Conservation (phyloP, 495 filamentous ascomycete species). For the Staphylotrichum tortipilum region DNA sequence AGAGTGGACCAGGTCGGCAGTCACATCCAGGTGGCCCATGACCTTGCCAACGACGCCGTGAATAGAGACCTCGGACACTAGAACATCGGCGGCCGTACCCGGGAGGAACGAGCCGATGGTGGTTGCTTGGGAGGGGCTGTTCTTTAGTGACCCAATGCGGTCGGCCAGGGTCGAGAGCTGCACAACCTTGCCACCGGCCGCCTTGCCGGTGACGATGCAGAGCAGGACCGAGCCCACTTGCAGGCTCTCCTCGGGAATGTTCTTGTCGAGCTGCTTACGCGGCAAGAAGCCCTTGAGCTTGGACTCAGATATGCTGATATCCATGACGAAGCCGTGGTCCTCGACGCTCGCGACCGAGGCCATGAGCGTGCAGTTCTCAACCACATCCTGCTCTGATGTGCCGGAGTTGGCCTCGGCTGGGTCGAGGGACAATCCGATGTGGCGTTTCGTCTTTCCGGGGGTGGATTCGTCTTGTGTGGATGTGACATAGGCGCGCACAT, state of each 20-base stretch:
- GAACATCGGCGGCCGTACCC: constrained; percentile 76
- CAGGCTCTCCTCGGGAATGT: constrained; percentile 54
- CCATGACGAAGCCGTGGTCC: constrained; percentile 92
- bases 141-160: constrained; percentile 60
- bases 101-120: constrained; percentile 86
- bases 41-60: constrained; percentile 64
- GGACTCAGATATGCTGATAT: constrained; percentile 64
- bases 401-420: constrained; percentile 68
- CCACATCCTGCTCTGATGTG: constrained; percentile 58
- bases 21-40: constrained; percentile 84
- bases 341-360: constrained; percentile 83
- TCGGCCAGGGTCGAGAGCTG: constrained; percentile 71
- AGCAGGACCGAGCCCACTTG: constrained; percentile 66
- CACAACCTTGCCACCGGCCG: constrained; percentile 67
- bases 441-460: constrained; percentile 59
- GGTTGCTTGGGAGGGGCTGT: constrained; percentile 63
- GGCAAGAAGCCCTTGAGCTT: constrained; percentile 75
- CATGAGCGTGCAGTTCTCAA: constrained; percentile 67
- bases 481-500: constrained; percentile 73
- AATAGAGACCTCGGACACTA: constrained; percentile 63
- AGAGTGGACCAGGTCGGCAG: constrained; percentile 82
- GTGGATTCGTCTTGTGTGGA: constrained; percentile 57
- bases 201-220: constrained; percentile 70
- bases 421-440: constrained; percentile 75
- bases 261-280: constrained; percentile 68